Conservation (phyloP, 345 rosid species). For the Linum trigynum region DNA sequence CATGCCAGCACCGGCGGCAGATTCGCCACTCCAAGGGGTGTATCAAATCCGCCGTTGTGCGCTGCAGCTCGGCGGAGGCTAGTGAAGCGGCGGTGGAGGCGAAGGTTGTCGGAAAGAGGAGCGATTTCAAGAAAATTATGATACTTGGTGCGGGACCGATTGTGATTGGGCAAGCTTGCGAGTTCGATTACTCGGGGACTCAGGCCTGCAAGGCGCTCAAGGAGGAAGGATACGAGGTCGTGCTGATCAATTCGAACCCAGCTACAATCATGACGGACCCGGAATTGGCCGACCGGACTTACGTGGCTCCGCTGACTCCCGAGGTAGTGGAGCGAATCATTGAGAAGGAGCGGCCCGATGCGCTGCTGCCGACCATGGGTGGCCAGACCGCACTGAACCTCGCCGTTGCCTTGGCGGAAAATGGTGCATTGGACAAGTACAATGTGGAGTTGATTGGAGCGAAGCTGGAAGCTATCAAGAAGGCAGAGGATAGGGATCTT, state of each 20-base stretch:
- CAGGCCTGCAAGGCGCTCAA: conserved; percentile 88
- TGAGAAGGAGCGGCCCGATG: conserved; percentile 78
- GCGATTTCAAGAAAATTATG: conserved; percentile 69
- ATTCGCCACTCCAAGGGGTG: background rate
- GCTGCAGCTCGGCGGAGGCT: background rate
- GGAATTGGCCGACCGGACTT: conserved; percentile 77
- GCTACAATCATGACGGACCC: conserved; percentile 99
- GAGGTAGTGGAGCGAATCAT: conserved; percentile 81
- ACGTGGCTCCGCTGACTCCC: conserved; percentile 82
- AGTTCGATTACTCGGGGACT: conserved; percentile 95
- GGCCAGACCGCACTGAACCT: conserved; percentile 95
- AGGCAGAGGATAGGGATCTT: conserved; percentile 85
- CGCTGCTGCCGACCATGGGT: conserved; percentile 90
- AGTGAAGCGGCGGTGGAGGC: background rate
- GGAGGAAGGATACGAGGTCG: conserved; percentile 83
- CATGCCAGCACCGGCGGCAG: background rate
- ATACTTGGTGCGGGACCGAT: conserved; percentile 97
- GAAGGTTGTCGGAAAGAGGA: background rate
- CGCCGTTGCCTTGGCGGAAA: conserved; percentile 80
- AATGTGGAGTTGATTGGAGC: conserved; percentile 92
- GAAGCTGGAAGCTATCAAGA: conserved; percentile 79
- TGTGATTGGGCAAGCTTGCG: conserved; percentile 97
- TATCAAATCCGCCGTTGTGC: background rate
- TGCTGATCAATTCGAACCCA: conserved; percentile 87
- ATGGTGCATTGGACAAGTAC: conserved; percentile 59